Percentiles rank a stretch among this genome's conserved stretches.
Evolutionary conservation across 768 basidiomycete genomes (phyloP).

Genomic region (Favolaschia claudopus): DNA sequence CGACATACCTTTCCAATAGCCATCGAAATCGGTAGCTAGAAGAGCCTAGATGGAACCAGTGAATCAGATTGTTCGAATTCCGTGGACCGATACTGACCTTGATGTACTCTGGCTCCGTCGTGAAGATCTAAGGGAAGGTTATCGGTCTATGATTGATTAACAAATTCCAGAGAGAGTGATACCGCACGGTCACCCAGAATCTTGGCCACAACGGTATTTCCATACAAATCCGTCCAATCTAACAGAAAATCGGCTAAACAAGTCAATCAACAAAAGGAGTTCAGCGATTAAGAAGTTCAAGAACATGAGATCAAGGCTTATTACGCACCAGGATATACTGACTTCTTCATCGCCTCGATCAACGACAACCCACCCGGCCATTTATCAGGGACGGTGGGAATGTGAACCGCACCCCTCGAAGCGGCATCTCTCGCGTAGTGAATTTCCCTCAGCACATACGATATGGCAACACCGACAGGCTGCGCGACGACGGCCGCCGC

Average conservation of each 20-base stretch:
- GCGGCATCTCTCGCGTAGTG: background rate
- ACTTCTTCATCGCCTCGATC: background rate
- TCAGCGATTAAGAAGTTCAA: no score
- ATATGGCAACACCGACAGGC: background rate
- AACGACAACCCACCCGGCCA: background rate
- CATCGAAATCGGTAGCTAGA: constrained; percentile 16
- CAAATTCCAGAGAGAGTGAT: background rate
- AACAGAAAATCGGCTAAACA: constrained; percentile 7
- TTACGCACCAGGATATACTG: constrained; percentile 11
- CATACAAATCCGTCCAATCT: constrained; percentile 1
- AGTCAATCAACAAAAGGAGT: no score
- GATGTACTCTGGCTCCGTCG: constrained; percentile 9
- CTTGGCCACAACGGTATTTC: constrained; percentile 6
- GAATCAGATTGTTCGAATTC: background rate
- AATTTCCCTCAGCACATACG: background rate
- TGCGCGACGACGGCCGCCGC: background rate
- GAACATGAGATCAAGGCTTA: no score
- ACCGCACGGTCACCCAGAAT: background rate
- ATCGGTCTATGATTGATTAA: background rate
- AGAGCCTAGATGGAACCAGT: background rate
- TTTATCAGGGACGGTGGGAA: constrained; percentile 1
- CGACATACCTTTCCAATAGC: constrained; percentile 18
- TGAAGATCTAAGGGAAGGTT: background rate
- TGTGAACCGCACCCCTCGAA: background rate
- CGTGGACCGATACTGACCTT: background rate